Percentiles rank a stretch among this genome's conserved stretches.
phyloP scores from a whole-genome alignment of 2,329 filamentous ascomycete genomes.

The Scedosporium minutisporum region DNA sequence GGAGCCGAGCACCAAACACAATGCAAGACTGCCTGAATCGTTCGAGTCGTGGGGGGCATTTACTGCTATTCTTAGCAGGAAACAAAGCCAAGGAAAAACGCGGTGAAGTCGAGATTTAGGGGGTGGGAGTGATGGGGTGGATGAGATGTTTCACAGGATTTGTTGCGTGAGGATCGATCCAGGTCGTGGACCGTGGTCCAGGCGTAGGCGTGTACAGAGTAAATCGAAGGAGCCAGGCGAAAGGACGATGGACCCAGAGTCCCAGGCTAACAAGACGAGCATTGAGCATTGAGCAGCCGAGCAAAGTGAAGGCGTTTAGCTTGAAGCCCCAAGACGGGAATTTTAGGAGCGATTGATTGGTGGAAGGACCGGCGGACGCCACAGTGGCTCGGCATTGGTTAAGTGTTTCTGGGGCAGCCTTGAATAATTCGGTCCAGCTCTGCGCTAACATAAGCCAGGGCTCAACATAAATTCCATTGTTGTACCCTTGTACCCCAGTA shows the following conservation, averaged over 20 bases:
- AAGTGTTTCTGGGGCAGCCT: not conserved
- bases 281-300: no score
- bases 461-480: no score
- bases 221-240: no score
- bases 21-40: not conserved
- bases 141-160: not conserved
- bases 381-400: slow-evolving; percentile 4
- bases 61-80: slow-evolving; percentile 1
- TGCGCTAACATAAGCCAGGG: not conserved
- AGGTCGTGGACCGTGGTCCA: not conserved
- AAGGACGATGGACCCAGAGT: no score
- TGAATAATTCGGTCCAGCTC: not conserved
- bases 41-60: not conserved
- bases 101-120: not conserved
- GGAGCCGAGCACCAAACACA: not conserved
- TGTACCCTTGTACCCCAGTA: no score
- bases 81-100: not conserved
- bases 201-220: not conserved
- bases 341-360: not conserved
- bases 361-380: not conserved
- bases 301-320: not conserved
- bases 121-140: not conserved
- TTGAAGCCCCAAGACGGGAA: no score
- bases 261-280: no score
- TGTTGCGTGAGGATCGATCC: not conserved